phyloP scores from a whole-genome alignment of 306 rosid species.

The Rosa rugosa region DNA sequence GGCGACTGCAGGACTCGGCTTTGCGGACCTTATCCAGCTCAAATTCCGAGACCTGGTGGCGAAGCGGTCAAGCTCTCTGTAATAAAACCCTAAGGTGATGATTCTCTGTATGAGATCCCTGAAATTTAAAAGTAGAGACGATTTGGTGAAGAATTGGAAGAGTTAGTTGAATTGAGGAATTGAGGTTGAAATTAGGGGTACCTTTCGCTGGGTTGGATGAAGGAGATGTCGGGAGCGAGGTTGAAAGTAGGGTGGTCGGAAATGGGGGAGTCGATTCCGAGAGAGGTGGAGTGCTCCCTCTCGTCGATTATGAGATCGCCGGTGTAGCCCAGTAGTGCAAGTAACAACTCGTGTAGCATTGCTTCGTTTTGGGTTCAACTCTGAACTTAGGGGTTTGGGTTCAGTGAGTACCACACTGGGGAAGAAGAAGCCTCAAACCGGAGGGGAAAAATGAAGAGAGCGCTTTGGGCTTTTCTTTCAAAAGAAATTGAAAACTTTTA shows the following conservation, averaged over 20 bases:
- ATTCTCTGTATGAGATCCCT: constrained; percentile 89
- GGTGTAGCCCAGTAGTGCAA: constrained; percentile 84
- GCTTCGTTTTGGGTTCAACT: background rate
- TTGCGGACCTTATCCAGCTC: constrained; percentile 78
- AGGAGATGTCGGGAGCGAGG: constrained; percentile 85
- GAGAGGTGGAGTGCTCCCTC: constrained; percentile 50
- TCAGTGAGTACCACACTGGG: background rate
- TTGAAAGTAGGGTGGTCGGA: constrained; percentile 73
- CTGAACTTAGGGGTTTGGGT: background rate
- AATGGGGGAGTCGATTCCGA: constrained; percentile 44
- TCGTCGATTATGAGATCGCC: constrained; percentile 90
- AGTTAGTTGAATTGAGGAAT: background rate
- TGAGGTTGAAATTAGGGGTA: constrained; percentile 9
- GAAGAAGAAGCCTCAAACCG: too few species aligned
- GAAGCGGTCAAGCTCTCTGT: constrained; percentile 86
- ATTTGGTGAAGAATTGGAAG: background rate
- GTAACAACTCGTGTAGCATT: constrained; percentile 92
- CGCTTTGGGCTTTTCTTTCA: background rate
- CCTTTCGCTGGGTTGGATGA: constrained; percentile 85
- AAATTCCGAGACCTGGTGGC: constrained; percentile 75
- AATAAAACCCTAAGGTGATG: constrained; percentile 80
- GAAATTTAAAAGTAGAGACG: constrained; percentile 19
- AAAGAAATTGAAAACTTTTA: too few species aligned
- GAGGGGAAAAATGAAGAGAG: background rate
- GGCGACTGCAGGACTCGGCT: constrained; percentile 36